phyloP scores from a whole-genome alignment of 305 asterid species.

The Ajuga reptans region DNA sequence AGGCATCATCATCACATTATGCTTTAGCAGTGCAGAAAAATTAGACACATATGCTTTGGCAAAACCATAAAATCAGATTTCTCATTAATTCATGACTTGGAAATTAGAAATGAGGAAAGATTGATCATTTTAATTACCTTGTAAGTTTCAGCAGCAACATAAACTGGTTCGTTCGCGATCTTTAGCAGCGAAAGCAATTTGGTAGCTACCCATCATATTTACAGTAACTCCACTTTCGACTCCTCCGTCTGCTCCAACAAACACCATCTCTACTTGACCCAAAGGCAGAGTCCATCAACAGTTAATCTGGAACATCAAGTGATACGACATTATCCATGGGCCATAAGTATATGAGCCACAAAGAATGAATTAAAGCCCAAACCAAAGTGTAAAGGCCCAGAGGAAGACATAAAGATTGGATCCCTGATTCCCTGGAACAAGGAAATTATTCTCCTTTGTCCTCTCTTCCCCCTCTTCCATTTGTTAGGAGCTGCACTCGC shows the following conservation, averaged over 20 bases:
- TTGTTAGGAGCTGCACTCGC: too few relatives aligned
- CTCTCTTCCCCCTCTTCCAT: too few relatives aligned
- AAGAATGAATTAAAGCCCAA: too few relatives aligned
- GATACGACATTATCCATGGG: too few relatives aligned
- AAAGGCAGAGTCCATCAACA: conserved; percentile 91
- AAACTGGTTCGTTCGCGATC: conserved; percentile 88
- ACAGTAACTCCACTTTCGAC: conserved; percentile 91
- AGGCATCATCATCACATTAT: not conserved
- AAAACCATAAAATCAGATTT: not conserved
- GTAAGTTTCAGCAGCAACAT: conserved; percentile 85
- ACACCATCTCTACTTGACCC: conserved; percentile 94
- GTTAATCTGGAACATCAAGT: conserved; percentile 87
- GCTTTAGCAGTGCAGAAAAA: not conserved
- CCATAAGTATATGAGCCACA: too few relatives aligned
- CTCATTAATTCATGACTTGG: not conserved
- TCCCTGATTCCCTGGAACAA: too few relatives aligned
- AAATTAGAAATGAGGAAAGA: not conserved
- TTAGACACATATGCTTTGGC: not conserved
- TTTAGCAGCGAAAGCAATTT: conserved; percentile 75
- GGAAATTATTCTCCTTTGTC: too few relatives aligned
- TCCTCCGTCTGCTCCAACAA: conserved; percentile 92
- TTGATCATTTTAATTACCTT: conserved; percentile 39
- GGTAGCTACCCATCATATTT: conserved; percentile 94
- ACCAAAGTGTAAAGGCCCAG: too few relatives aligned
- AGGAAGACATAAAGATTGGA: too few relatives aligned